Percentiles rank a stretch among this genome's conserved stretches.
Conservation (phyloP, 805 yeast genomes). For the Barnettozyma siamensis region DNA sequence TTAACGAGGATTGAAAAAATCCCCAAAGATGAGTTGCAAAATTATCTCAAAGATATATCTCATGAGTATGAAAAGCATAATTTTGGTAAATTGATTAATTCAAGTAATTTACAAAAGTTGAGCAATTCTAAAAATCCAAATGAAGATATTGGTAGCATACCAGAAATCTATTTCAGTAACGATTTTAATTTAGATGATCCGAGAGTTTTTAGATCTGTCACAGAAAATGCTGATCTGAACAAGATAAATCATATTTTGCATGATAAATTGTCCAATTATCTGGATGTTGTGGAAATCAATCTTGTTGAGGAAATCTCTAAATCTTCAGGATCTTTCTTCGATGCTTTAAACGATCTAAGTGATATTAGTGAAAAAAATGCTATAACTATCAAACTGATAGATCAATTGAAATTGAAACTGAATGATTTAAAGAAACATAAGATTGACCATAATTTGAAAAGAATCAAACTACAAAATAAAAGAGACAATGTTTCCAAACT, state of each 20-base stretch:
- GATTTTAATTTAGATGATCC: conserved; percentile 86
- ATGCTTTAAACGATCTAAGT: conserved; percentile 74
- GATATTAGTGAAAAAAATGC: conserved; percentile 51
- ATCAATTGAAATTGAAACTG: conserved; percentile 41
- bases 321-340: conserved; percentile 80
- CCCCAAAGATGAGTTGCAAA: conserved; percentile 35
- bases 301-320: conserved; percentile 76
- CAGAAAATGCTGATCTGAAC: conserved; percentile 50
- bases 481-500: conserved; percentile 55
- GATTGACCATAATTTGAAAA: conserved; percentile 44
- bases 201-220: conserved; percentile 68
- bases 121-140: conserved; percentile 19
- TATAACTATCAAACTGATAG: conserved; percentile 42
- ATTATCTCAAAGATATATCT: conserved; percentile 39
- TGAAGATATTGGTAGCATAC: conserved; percentile 42
- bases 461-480: conserved; percentile 44
- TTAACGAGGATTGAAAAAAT: conserved; percentile 48
- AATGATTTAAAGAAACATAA: conserved; percentile 41
- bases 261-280: conserved; percentile 72
- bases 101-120: conserved; percentile 23
- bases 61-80: conserved; percentile 41
- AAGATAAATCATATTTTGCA: conserved; percentile 55
- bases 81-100: conserved; percentile 37
- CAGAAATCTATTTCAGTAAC: conserved; percentile 59
- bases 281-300: conserved; percentile 80